phyloP scores from a whole-genome alignment of 768 basidiomycete genomes.

The Tylopilus balloui region DNA sequence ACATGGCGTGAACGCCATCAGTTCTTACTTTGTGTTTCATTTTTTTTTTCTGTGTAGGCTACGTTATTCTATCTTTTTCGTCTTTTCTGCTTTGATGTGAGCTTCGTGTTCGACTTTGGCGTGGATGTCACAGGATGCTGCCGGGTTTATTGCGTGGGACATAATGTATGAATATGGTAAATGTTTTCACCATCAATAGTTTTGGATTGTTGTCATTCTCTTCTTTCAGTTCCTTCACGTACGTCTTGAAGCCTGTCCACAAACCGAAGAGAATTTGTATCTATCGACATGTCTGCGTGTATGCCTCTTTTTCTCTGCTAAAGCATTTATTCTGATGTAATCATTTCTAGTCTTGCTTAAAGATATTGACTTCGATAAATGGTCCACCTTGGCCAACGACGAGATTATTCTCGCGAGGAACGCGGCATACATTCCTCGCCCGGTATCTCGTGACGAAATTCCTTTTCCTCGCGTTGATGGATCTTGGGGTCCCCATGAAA shows the following conservation, averaged over 20 bases:
- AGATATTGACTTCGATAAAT: neutral
- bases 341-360: neutral
- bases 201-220: neutral
- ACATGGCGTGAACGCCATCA: neutral
- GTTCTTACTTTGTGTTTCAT: neutral
- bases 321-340: neutral
- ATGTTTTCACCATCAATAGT: neutral
- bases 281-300: neutral
- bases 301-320: neutral
- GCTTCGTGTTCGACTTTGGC: no score
- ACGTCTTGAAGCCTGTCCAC: neutral
- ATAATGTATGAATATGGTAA: neutral
- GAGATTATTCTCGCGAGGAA: neutral
- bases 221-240: neutral
- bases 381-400: neutral
- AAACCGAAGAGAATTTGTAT: no score
- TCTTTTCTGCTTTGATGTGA: no score
- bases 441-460: neutral
- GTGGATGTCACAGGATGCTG: no score
- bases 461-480: neutral
- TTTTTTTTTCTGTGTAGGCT: no score
- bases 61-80: no score
- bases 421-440: neutral
- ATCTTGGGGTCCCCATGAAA: constrained; percentile 1
- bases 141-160: neutral